phyloP scores from a whole-genome alignment of 441 rosid genomes.

The Erodium trifolium region DNA sequence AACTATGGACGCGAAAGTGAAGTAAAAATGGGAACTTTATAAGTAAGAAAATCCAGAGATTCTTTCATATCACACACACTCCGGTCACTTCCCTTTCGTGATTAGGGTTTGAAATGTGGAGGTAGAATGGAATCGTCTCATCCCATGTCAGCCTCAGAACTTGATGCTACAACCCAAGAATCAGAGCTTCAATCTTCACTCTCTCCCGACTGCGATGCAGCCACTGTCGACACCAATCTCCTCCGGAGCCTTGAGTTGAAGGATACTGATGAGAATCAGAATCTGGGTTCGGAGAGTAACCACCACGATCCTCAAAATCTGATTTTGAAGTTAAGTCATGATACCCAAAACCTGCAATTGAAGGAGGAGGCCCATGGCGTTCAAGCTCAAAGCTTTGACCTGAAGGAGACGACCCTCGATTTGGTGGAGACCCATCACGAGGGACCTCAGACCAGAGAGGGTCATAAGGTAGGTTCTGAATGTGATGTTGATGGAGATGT shows the following conservation, averaged over 20 bases:
- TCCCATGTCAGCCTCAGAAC: slow-evolving; percentile 9
- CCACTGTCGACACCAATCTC: neutral
- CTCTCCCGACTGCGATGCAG: slow-evolving; percentile 14
- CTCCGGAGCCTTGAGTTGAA: slow-evolving; percentile 16
- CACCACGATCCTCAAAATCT: neutral
- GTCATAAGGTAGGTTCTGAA: slow-evolving; percentile 13
- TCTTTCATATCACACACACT: neutral
- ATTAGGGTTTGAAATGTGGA: slow-evolving; percentile 38
- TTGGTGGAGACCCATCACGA: slow-evolving; percentile 15
- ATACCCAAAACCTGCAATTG: slow-evolving; percentile 5
- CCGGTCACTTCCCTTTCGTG: neutral
- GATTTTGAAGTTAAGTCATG: neutral
- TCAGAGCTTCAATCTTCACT: slow-evolving; percentile 18
- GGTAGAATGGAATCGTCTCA: slow-evolving; percentile 21
- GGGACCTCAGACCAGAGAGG: slow-evolving; percentile 17
- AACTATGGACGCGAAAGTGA: too few relatives aligned
- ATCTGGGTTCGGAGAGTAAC: neutral
- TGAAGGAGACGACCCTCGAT: slow-evolving; percentile 3
- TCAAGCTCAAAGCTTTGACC: neutral
- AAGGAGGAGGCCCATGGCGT: neutral
- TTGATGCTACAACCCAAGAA: neutral
- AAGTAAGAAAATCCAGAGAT: too few relatives aligned
- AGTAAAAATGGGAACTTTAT: too few relatives aligned
- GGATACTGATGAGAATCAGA: slow-evolving; percentile 12
- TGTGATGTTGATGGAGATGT: slow-evolving; percentile 13